A percentile compares a stretch with the other conserved stretches of the same genome.
These are phyloP conservation scores for Tilletia indica DNA, from an alignment of 1,284 basidiomycete species.

Conservation along the genomic window DNA sequence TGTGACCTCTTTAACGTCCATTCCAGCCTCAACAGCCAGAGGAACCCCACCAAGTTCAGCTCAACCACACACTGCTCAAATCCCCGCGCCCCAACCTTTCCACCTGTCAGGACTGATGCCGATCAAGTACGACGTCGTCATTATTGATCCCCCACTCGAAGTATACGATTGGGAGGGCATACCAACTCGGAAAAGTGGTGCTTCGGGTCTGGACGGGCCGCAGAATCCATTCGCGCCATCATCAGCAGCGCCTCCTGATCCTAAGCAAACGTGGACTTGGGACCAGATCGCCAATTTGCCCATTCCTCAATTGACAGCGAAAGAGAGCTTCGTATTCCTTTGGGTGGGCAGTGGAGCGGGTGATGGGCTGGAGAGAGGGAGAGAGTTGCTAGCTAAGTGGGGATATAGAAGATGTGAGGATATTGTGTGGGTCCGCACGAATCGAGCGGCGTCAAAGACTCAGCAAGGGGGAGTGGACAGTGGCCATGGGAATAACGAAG, in stretches of 20 bases:
- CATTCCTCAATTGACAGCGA: conserved; percentile 78
- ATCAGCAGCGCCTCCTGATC: not conserved
- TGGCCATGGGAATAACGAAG: not conserved
- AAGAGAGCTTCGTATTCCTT: conserved; percentile 79
- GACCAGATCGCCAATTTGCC: conserved; percentile 76
- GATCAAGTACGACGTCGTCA: conserved; percentile 84
- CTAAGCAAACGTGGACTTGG: conserved; percentile 67
- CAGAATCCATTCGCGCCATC: not conserved
- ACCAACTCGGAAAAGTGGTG: conserved; percentile 17
- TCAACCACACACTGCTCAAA: not conserved
- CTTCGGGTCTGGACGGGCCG: not conserved
- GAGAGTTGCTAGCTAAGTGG: conserved; percentile 88
- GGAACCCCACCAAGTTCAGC: not conserved
- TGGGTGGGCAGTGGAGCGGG: conserved; percentile 92
- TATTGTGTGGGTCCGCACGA: conserved; percentile 94
- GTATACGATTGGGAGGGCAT: conserved; percentile 49
- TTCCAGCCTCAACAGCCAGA: not conserved
- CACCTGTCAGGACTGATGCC: conserved; percentile 56
- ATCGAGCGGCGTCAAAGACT: conserved; percentile 61
- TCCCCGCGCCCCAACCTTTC: conserved; percentile 24
- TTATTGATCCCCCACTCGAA: conserved; percentile 80
- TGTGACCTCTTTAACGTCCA: not conserved
- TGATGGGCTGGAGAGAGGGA: conserved; percentile 85
- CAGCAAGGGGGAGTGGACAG: not conserved
- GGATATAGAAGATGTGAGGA: conserved; percentile 94